These are phyloP conservation scores for Tolypocladium album DNA, from an alignment of 2,329 filamentous ascomycete genomes.

Conservation along the genomic window DNA sequence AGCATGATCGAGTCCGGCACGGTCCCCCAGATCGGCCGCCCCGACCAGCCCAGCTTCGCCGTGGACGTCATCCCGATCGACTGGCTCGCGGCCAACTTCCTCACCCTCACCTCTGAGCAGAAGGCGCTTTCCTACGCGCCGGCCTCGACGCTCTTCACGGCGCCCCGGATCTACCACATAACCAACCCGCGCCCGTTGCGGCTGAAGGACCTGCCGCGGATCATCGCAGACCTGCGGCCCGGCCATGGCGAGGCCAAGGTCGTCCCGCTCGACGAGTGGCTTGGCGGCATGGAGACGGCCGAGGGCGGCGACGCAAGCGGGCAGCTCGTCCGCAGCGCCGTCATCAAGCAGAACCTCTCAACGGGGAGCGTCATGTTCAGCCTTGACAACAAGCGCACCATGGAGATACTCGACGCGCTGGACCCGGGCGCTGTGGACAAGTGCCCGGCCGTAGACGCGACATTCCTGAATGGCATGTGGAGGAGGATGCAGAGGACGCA, in stretches of 20 bases:
- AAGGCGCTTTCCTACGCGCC: neutral
- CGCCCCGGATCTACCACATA: neutral
- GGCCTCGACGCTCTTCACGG: neutral
- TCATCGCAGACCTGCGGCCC: neutral
- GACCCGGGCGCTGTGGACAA: neutral
- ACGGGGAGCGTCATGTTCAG: neutral
- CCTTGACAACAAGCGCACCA: neutral
- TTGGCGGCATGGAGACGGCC: neutral
- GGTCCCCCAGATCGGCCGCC: neutral
- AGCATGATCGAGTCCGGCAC: neutral
- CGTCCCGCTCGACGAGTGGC: neutral
- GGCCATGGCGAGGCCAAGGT: neutral
- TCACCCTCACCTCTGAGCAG: neutral
- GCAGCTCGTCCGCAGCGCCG: neutral
- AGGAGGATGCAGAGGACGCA: neutral
- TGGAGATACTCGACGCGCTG: neutral
- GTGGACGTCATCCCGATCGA: neutral
- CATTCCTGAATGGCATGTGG: neutral
- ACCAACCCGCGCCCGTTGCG: neutral
- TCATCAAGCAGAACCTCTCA: neutral
- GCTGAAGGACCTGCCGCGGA: neutral
- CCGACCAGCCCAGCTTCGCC: neutral
- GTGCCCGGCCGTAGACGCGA: neutral
- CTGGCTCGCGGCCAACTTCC: neutral
- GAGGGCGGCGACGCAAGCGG: neutral